Evolutionary conservation across 345 rosid genomes (phyloP).

Genomic region (Lenwebbia sp.): DNA sequence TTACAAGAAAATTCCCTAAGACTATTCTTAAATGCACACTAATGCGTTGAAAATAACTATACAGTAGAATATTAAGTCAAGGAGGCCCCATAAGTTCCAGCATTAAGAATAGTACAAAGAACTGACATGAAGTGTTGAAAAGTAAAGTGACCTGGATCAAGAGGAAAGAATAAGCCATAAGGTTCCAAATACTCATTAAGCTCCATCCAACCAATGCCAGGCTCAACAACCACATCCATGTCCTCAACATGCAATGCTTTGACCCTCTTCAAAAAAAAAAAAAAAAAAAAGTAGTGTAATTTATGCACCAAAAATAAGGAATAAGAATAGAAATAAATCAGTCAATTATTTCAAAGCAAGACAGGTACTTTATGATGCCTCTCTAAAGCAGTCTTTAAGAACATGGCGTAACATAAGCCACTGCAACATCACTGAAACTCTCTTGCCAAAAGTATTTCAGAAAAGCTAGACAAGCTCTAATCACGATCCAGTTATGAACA

Average conservation of each 20-base stretch:
- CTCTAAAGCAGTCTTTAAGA: not conserved
- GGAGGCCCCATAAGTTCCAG: not conserved
- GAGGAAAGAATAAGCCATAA: slow-evolving; percentile 82
- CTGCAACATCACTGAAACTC: not conserved
- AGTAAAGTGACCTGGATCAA: slow-evolving; percentile 70
- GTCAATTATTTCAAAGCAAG: not conserved
- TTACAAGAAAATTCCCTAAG: not conserved
- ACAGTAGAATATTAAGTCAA: not conserved
- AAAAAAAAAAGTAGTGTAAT: not conserved
- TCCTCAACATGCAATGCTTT: slow-evolving; percentile 81
- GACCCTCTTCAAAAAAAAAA: slow-evolving; percentile 34
- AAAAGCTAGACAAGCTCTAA: not conserved
- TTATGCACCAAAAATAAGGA: not conserved
- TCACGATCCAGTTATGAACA: not conserved
- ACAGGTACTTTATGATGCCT: not conserved
- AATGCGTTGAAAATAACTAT: not conserved
- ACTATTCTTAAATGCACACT: not conserved
- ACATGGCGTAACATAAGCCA: not conserved
- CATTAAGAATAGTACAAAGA: not conserved
- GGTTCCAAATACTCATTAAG: slow-evolving; percentile 86
- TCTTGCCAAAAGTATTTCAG: not conserved
- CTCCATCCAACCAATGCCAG: slow-evolving; percentile 95
- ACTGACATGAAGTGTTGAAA: not conserved
- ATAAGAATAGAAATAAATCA: not conserved
- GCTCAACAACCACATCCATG: slow-evolving; percentile 97